A percentile compares a stretch with the other conserved stretches of the same genome.
Conservation (phyloP, 768 basidiomycete genomes). For the Boletus sp. region DNA sequence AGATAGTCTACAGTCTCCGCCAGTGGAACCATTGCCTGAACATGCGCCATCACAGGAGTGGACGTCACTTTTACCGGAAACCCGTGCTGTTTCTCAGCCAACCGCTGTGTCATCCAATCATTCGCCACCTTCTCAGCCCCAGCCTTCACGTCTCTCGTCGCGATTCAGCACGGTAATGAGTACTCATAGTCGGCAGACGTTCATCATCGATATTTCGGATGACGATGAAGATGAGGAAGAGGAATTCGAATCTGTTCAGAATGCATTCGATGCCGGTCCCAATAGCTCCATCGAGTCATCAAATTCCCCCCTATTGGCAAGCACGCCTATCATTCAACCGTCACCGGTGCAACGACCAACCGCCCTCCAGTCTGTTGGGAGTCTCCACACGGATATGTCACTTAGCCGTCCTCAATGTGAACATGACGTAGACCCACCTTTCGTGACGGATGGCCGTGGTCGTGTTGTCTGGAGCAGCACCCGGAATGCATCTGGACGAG, state of each 20-base stretch:
- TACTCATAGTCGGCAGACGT: constrained; percentile 22
- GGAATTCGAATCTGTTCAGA: constrained; percentile 4
- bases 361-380: not conserved
- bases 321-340: not conserved
- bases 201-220: constrained; percentile 34
- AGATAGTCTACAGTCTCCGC: constrained; percentile 2
- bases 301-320: not conserved
- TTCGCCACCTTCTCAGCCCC: constrained; percentile 1
- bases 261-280: not conserved
- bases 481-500: constrained; percentile 19
- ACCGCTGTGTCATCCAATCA: not conserved
- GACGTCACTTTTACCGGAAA: constrained; percentile 11
- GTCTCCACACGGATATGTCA: constrained; percentile 2
- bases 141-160: constrained; percentile 11
- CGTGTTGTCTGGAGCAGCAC: constrained; percentile 50
- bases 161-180: constrained; percentile 29
- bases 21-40: constrained; percentile 1
- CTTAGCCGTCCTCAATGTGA: constrained; percentile 24
- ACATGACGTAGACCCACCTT: constrained; percentile 45
- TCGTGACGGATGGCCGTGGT: constrained; percentile 64
- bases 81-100: not conserved
- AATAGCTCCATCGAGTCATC: not conserved
- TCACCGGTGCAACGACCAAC: constrained; percentile 1
- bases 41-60: not conserved
- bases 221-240: constrained; percentile 29